phyloP scores from a whole-genome alignment of 2,329 filamentous ascomycete species.

The Stachybotrys chlorohalonatus region DNA sequence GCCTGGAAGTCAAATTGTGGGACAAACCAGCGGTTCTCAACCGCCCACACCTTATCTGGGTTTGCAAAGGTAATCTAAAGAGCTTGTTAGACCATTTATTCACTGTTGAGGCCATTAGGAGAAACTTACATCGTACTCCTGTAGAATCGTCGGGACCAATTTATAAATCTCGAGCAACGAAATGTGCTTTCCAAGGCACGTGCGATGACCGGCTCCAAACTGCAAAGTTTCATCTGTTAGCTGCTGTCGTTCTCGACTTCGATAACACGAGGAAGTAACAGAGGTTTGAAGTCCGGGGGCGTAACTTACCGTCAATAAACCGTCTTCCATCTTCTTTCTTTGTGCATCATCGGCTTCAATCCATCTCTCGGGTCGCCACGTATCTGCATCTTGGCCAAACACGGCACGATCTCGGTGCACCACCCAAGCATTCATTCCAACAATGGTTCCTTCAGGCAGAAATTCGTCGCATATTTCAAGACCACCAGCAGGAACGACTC shows the following conservation, averaged over 20 bases:
- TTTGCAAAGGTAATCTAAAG: background rate
- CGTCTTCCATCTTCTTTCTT: slow-evolving; percentile 17
- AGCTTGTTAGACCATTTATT: background rate
- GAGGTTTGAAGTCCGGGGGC: background rate
- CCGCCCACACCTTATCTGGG: background rate
- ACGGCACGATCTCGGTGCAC: slow-evolving; percentile 19
- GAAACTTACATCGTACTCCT: background rate
- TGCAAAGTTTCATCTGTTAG: slow-evolving; percentile 3
- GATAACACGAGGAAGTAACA: background rate
- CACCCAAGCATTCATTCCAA: slow-evolving; percentile 27
- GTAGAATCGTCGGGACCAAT: background rate
- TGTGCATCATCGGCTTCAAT: slow-evolving; percentile 14
- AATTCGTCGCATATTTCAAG: slow-evolving; percentile 24
- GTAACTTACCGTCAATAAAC: slow-evolving; percentile 15
- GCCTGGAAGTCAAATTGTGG: background rate
- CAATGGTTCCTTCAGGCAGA: slow-evolving; percentile 20
- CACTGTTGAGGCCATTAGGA: background rate
- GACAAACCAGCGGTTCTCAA: slow-evolving; percentile 1
- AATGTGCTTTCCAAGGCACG: slow-evolving; percentile 34
- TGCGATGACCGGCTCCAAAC: slow-evolving; percentile 31
- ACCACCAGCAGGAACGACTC: slow-evolving; percentile 36
- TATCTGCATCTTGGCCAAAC: slow-evolving; percentile 21
- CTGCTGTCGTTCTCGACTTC: background rate
- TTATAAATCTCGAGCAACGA: slow-evolving; percentile 29
- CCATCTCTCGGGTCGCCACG: slow-evolving; percentile 33